phyloP scores from a whole-genome alignment of 495 filamentous ascomycete genomes.

The Xylaria telfairii region DNA sequence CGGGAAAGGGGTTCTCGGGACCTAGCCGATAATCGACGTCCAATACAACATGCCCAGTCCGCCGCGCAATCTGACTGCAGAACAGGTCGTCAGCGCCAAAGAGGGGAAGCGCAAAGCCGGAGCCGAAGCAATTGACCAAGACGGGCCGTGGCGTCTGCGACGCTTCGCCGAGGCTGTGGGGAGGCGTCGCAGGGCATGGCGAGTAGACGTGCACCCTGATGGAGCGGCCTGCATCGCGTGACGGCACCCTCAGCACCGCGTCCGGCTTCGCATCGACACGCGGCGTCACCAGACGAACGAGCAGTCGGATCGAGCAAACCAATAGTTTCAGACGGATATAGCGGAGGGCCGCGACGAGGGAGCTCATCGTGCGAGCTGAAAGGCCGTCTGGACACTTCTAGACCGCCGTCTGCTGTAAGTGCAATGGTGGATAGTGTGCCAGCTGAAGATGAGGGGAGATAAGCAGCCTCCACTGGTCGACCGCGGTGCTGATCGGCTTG shows the following conservation, averaged over 20 bases:
- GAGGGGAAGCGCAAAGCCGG: slow-evolving; percentile 49
- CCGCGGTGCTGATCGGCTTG: not conserved
- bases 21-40: slow-evolving; percentile 51
- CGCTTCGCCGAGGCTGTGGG: slow-evolving; percentile 11
- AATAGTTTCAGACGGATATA: slow-evolving; percentile 12
- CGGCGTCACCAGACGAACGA: not conserved
- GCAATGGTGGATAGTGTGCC: too few relatives aligned
- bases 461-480: too few relatives aligned
- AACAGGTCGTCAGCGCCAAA: slow-evolving; percentile 54
- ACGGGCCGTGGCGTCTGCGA: slow-evolving; percentile 41
- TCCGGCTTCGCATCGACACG: slow-evolving; percentile 37
- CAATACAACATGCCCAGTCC: slow-evolving; percentile 49
- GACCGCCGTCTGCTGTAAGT: not conserved
- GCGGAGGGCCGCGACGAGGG: not conserved
- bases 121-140: slow-evolving; percentile 54
- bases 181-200: slow-evolving; percentile 18
- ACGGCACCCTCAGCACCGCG: slow-evolving; percentile 47
- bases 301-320: not conserved
- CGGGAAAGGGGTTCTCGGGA: slow-evolving; percentile 40
- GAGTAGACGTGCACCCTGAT: slow-evolving; percentile 56
- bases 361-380: not conserved
- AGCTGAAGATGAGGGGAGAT: slow-evolving; percentile 5
- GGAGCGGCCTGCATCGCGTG: slow-evolving; percentile 48
- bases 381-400: not conserved
- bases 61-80: slow-evolving; percentile 45